These are phyloP conservation scores for Garcia nutans DNA, from an alignment of 345 rosid genomes.

Conservation along the genomic window DNA sequence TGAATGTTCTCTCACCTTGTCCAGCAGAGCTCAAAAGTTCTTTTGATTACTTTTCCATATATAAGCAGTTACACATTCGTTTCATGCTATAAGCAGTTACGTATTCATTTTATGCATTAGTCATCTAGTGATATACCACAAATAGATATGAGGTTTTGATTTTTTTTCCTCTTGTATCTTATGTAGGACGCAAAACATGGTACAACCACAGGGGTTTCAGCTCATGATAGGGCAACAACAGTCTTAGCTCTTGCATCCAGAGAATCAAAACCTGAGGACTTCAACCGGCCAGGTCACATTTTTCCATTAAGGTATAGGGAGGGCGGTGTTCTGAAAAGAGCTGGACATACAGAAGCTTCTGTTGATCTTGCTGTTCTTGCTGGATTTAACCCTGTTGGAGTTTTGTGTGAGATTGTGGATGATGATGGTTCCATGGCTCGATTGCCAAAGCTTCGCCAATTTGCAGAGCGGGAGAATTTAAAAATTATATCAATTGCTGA, in stretches of 20 bases:
- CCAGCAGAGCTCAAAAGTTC: not conserved
- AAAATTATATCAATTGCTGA: constrained; percentile 75
- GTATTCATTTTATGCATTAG: not conserved
- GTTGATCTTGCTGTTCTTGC: constrained; percentile 84
- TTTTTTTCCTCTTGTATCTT: constrained; percentile 5
- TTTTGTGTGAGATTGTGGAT: constrained; percentile 77
- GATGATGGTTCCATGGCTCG: constrained; percentile 96
- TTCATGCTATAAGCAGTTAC: not conserved
- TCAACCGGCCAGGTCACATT: constrained; percentile 87
- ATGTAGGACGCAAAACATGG: constrained; percentile 87
- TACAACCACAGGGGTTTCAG: constrained; percentile 91
- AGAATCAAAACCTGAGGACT: constrained; percentile 80
- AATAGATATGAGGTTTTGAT: not conserved
- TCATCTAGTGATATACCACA: not conserved
- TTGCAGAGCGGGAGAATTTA: constrained; percentile 59
- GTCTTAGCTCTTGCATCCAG: constrained; percentile 68
- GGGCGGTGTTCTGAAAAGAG: constrained; percentile 88
- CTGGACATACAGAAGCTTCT: constrained; percentile 95
- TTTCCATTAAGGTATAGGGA: constrained; percentile 80
- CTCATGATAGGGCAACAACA: constrained; percentile 79
- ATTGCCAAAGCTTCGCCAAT: constrained; percentile 67
- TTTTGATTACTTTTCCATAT: not conserved
- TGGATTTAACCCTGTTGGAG: constrained; percentile 74
- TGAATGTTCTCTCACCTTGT: not conserved
- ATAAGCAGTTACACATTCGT: not conserved